These are phyloP conservation scores for Tolypocladium sp. DNA, from an alignment of 2,329 filamentous ascomycete species.

Conservation along the genomic window DNA sequence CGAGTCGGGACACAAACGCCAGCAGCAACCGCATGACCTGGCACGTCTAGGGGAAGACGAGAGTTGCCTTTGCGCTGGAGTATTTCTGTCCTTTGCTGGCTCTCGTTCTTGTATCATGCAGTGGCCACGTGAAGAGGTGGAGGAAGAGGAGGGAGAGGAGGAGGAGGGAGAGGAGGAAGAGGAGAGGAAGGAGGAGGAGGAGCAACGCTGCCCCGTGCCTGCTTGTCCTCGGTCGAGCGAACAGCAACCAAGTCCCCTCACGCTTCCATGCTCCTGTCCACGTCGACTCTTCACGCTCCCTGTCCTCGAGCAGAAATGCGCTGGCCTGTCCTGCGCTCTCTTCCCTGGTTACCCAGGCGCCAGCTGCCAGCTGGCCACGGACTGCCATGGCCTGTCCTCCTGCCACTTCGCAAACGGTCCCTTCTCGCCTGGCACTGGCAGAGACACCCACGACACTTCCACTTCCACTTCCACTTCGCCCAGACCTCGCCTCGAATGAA, in stretches of 20 bases:
- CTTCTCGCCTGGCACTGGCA: neutral
- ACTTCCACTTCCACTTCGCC: too few species aligned
- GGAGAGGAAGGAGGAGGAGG: neutral
- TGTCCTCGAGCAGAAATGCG: neutral
- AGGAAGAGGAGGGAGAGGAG: neutral
- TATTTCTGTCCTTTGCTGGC: neutral
- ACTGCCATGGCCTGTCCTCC: slow-evolving; percentile 1
- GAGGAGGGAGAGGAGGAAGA: neutral
- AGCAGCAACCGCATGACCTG: neutral
- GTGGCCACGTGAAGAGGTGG: neutral
- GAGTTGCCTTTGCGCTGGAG: too few species aligned
- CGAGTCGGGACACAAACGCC: neutral
- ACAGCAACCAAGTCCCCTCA: neutral
- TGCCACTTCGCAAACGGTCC: neutral
- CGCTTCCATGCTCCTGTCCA: neutral
- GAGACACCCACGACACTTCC: neutral
- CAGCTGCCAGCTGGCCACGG: neutral
- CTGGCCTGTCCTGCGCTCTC: neutral
- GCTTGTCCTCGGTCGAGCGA: neutral
- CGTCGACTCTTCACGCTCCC: neutral
- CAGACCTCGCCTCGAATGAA: neutral
- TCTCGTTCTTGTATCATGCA: neutral
- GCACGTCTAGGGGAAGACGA: neutral
- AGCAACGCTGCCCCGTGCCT: neutral
- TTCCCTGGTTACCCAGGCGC: neutral